Evolutionary conservation across 805 yeast species (phyloP).

Genomic region (Ogataea siamensis): DNA sequence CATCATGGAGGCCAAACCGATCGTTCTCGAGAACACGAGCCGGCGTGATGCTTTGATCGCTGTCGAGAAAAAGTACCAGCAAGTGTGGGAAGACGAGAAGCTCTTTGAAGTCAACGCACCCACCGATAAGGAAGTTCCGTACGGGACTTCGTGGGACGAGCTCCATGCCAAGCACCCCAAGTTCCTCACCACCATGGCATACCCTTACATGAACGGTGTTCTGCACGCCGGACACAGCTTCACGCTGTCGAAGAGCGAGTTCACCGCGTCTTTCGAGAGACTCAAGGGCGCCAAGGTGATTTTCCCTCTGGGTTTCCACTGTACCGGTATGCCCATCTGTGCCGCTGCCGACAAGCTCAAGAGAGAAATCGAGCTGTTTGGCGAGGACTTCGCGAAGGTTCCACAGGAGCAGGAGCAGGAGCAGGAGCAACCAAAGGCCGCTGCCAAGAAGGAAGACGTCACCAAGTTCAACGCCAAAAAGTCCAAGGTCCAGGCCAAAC

Average conservation of each 20-base stretch:
- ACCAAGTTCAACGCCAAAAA: conserved; percentile 91
- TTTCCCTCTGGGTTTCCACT: conserved; percentile 97
- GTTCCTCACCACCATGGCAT: conserved; percentile 91
- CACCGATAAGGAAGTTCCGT: conserved; percentile 58
- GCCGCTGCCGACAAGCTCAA: conserved; percentile 94
- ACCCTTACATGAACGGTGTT: conserved; percentile 98
- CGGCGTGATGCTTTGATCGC: conserved; percentile 93
- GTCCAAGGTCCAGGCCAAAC: conserved; percentile 90
- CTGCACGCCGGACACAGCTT: conserved; percentile 97
- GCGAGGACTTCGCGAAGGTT: conserved; percentile 68
- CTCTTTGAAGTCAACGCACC: conserved; percentile 90
- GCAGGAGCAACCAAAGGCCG: conserved; percentile 28
- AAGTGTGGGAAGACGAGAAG: conserved; percentile 83
- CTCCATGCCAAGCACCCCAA: conserved; percentile 81
- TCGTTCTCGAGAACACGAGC: conserved; percentile 58
- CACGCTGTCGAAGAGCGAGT: conserved; percentile 92
- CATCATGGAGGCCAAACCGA: conserved; percentile 32
- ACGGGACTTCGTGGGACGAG: conserved; percentile 58
- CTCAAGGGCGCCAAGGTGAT: conserved; percentile 90
- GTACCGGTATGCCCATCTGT: conserved; percentile 98
- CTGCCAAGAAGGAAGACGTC: conserved; percentile 60
- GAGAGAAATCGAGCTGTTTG: conserved; percentile 91
- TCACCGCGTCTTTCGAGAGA: conserved; percentile 89
- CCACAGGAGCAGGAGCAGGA: conserved; percentile 53
- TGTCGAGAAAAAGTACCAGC: conserved; percentile 85